Evolutionary conservation across 139 green algal genomes (phyloP).

Genomic region (Picochlorum costavermella): DNA sequence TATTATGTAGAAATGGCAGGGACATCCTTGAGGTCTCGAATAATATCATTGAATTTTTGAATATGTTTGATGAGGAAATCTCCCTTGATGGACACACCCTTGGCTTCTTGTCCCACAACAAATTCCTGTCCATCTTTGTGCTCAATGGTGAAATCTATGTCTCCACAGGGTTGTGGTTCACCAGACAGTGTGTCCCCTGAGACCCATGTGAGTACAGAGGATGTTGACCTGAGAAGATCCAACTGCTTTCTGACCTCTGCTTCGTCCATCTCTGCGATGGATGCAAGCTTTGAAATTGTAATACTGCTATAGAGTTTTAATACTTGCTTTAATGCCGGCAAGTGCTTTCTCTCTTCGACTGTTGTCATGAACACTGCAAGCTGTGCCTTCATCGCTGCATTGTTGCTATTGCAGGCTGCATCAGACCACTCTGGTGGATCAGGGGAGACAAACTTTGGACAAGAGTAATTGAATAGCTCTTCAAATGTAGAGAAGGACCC

Average conservation of each 20-base stretch:
- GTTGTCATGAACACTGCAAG: slow-evolving; percentile 74
- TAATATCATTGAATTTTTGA: slow-evolving; percentile 53
- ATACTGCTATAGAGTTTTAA: slow-evolving; percentile 90
- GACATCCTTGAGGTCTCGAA: slow-evolving; percentile 47
- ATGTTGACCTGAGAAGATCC: slow-evolving; percentile 38
- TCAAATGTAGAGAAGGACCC: slow-evolving; percentile 61
- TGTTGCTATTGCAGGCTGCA: slow-evolving; percentile 64
- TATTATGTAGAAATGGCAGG: background rate
- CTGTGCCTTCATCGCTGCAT: slow-evolving; percentile 85
- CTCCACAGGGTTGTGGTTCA: slow-evolving; percentile 10
- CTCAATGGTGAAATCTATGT: slow-evolving; percentile 28
- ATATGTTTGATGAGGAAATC: slow-evolving; percentile 73
- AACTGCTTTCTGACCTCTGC: slow-evolving; percentile 54
- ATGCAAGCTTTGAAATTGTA: slow-evolving; percentile 75
- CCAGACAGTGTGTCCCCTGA: slow-evolving; percentile 33
- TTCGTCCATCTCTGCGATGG: slow-evolving; percentile 75
- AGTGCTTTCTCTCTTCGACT: slow-evolving; percentile 58
- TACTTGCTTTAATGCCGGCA: slow-evolving; percentile 68
- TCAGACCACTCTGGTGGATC: slow-evolving; percentile 56
- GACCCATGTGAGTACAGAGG: slow-evolving; percentile 36
- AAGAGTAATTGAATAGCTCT: slow-evolving; percentile 90
- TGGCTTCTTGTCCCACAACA: slow-evolving; percentile 46
- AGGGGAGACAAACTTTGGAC: slow-evolving; percentile 92
- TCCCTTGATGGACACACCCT: slow-evolving; percentile 22
- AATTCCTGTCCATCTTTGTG: slow-evolving; percentile 47